Evolutionary conservation across 1,139 yeast genomes (phyloP).

Genomic region (Yamadazyma triangularis): DNA sequence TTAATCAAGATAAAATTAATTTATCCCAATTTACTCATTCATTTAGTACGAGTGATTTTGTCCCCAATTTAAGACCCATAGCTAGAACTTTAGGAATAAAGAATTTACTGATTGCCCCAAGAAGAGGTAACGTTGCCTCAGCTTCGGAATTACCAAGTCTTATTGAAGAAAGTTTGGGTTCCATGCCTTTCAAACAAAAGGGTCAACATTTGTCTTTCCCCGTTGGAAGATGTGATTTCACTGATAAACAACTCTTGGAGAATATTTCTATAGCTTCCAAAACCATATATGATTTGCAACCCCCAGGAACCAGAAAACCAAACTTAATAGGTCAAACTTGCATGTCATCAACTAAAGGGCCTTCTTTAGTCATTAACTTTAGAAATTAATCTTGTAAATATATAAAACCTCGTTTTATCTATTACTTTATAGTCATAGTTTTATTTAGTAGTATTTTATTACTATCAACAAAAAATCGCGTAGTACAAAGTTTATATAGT

Average conservation of each 20-base stretch:
- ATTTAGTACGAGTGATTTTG: constrained; percentile 82
- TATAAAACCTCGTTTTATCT: constrained; percentile 2
- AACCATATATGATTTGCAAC: constrained; percentile 58
- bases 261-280: constrained; percentile 70
- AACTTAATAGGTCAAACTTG: constrained; percentile 68
- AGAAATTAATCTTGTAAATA: constrained; percentile 12
- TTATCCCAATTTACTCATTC: constrained; percentile 68
- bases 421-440: too few relatives aligned
- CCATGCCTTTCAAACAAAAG: constrained; percentile 70
- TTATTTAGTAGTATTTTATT: too few relatives aligned
- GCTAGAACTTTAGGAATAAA: constrained; percentile 84
- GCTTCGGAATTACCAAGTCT: constrained; percentile 45
- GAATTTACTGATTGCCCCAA: constrained; percentile 84
- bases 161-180: constrained; percentile 57
- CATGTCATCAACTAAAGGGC: constrained; percentile 72
- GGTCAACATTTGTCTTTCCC: constrained; percentile 59
- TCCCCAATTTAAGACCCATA: constrained; percentile 53
- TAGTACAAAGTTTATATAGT: too few relatives aligned
- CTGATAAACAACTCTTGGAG: constrained; percentile 69
- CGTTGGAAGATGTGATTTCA: constrained; percentile 74
- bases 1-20: constrained; percentile 49
- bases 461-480: too few relatives aligned
- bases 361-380: constrained; percentile 68
- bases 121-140: constrained; percentile 83
- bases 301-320: constrained; percentile 60